These are phyloP conservation scores for Cymbidium sinense DNA, from an alignment of 106 monocot genomes.

Conservation along the genomic window DNA sequence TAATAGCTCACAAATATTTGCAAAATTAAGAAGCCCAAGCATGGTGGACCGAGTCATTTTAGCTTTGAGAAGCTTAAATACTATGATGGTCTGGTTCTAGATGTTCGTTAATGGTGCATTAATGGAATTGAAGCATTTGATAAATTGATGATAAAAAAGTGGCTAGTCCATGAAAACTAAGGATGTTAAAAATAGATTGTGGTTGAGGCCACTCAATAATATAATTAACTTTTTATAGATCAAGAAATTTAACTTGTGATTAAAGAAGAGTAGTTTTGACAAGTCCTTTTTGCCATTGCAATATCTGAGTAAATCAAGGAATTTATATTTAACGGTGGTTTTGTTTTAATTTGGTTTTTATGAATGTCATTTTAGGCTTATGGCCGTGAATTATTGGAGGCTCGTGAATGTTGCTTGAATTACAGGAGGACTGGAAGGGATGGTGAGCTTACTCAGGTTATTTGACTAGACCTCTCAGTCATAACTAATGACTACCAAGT, in stretches of 20 bases:
- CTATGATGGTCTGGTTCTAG: too few relatives aligned
- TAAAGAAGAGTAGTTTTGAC: not conserved
- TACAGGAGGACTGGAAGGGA: constrained; percentile 83
- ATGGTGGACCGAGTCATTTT: too few relatives aligned
- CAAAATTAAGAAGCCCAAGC: too few relatives aligned
- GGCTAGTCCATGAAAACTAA: too few relatives aligned
- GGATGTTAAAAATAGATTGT: too few relatives aligned
- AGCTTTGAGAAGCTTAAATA: too few relatives aligned
- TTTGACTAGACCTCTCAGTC: not conserved
- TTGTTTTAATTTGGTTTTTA: not conserved
- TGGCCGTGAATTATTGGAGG: constrained; percentile 88
- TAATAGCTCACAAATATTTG: too few relatives aligned
- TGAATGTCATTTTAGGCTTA: constrained; percentile 49
- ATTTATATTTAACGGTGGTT: not conserved
- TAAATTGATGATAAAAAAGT: too few relatives aligned
- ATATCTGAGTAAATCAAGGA: not conserved
- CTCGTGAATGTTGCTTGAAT: constrained; percentile 87
- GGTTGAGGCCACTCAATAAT: not conserved
- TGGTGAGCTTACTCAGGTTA: constrained; percentile 94
- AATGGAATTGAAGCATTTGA: too few relatives aligned
- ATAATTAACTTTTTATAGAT: not conserved
- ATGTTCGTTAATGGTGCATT: too few relatives aligned
- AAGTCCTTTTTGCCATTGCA: not conserved
- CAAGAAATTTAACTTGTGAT: not conserved
- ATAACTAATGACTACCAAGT: not conserved